A percentile compares a stretch with the other conserved stretches of the same genome.
These are phyloP conservation scores for Podila horticola DNA, from an alignment of 192 early-diverging fungal genomes.

Conservation along the genomic window DNA sequence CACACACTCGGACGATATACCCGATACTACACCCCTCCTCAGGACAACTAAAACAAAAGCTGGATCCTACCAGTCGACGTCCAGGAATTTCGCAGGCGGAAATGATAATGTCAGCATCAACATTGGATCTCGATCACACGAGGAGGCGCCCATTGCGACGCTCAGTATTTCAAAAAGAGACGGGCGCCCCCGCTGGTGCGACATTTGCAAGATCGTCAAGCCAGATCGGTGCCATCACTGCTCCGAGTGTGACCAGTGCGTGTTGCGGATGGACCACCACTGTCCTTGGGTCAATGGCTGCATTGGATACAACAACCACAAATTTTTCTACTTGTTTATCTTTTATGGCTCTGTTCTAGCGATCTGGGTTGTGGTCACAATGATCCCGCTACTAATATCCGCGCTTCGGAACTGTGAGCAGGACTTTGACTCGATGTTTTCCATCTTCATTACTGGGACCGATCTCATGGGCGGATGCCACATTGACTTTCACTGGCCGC, in stretches of 20 bases:
- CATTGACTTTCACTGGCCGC: conserved; percentile 52
- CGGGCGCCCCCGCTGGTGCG: conserved; percentile 34
- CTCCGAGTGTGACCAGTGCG: conserved; percentile 59
- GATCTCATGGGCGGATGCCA: conserved; percentile 5
- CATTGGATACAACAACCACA: conserved; percentile 60
- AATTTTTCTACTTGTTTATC: conserved; percentile 60
- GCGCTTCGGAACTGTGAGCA: conserved; percentile 17
- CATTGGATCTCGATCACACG: background rate
- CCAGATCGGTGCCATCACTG: conserved; percentile 67
- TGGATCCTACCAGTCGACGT: background rate
- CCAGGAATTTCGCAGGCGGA: background rate
- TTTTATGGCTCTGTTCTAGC: conserved; percentile 53
- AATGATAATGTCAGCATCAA: background rate
- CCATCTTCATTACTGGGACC: background rate
- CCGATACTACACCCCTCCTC: conserved; percentile 22
- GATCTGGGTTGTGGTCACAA: conserved; percentile 49
- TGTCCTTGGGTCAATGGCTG: conserved; percentile 61
- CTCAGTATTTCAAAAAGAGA: conserved; percentile 40
- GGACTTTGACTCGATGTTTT: background rate
- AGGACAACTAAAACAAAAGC: background rate
- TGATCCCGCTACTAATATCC: conserved; percentile 35
- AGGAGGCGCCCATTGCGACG: conserved; percentile 11
- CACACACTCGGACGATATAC: background rate
- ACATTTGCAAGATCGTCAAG: conserved; percentile 57
- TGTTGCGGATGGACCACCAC: conserved; percentile 66